Evolutionary conservation across 2,329 filamentous ascomycete species (phyloP), one percentile per base, ranked within the genome.

Genomic region (Alternaria sp.): DNA sequence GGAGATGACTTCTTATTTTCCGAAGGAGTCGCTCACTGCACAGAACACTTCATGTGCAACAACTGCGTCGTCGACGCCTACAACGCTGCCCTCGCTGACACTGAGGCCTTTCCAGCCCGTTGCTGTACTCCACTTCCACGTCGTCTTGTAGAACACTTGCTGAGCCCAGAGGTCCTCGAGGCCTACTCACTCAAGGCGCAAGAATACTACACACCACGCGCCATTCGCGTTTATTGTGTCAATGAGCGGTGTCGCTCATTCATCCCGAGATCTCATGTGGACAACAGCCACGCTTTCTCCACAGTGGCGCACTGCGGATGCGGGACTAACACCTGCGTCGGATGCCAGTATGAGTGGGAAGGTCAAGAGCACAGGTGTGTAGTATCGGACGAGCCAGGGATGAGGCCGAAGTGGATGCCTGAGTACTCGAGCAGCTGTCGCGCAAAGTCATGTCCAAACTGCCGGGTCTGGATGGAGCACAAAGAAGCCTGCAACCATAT

Each of bases 401-500:
- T 19, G 6, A 46, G 49, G 13, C 67, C 65, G n/a, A 36, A 36
- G 7, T 69, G 67, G 65, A 12, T 69, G 2, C 65, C 65, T 1
- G 46, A 55, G 5, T 71, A 71, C 44, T 46, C 61, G 2, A 2
- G 19, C 2, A 49, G 49, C 21, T 66, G 57, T 43, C 67, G 67
- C 7, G 63, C 58, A 28, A 71, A 71, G 26, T 61, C 28, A 15
- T 71, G 67, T 57, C 67, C 67, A 1, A 32, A 32, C 3, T 66
- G 69, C 40, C 46, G 32, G 13, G 32, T 50, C 4, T 65, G 64
- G 62, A 64, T 69, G 45, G 56, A 71, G 46, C 63, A 57, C n/a
- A 40, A 51, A 9, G 62, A 68, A 11, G 65, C 65, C 5, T 71
- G 67, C 28, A 69, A 69, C 45, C 65, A 68, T 12, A 65, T 69